Conservation (phyloP, 345 rosid genomes). For the Salix suchowensis region DNA sequence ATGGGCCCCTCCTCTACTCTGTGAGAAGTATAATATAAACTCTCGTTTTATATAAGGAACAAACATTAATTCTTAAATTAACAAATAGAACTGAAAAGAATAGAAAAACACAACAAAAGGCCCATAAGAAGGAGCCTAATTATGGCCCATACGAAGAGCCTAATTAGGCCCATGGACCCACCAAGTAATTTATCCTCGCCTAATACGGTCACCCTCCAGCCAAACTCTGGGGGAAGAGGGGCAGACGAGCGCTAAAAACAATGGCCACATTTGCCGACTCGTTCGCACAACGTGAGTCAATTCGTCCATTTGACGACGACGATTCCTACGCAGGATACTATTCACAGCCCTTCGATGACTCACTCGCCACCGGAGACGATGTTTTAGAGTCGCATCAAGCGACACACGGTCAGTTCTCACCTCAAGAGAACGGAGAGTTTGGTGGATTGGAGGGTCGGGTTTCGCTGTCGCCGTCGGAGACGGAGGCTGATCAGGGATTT, state of each 20-base stretch:
- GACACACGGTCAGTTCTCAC: conserved; percentile 23
- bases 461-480: conserved; percentile 51
- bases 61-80: too few species aligned
- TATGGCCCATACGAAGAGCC: neutral
- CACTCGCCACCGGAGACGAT: conserved; percentile 22
- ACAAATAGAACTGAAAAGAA: too few species aligned
- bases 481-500: conserved; percentile 54
- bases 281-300: conserved; percentile 17
- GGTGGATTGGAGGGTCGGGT: conserved; percentile 51
- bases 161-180: too few species aligned
- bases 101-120: neutral
- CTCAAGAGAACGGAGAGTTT: conserved; percentile 35
- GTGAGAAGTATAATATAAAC: too few species aligned
- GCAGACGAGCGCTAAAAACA: neutral
- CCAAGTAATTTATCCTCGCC: neutral
- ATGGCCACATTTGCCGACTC: conserved; percentile 56
- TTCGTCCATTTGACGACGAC: conserved; percentile 30
- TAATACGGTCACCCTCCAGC: neutral
- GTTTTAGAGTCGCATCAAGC: conserved; percentile 35
- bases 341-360: conserved; percentile 18
- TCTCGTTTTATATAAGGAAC: too few species aligned
- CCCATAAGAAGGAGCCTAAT: neutral
- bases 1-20: too few species aligned
- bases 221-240: neutral
- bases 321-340: conserved; percentile 23